A percentile compares a stretch with the other conserved stretches of the same genome.
Conservation (phyloP, 768 basidiomycete species). For the Pleurotus citrinopileatus region DNA sequence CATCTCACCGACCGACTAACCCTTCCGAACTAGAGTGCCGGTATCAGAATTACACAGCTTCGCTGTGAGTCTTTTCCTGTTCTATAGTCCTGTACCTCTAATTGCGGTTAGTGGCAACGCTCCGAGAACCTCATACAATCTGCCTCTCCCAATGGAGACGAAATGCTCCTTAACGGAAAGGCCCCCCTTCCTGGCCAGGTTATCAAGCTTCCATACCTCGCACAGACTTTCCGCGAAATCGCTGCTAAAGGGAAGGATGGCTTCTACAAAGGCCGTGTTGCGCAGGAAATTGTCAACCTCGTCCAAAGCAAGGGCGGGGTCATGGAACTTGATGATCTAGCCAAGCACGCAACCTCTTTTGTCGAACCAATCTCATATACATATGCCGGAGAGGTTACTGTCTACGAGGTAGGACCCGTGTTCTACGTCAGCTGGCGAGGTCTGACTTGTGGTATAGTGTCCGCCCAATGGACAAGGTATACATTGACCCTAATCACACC, state of each 20-base stretch:
- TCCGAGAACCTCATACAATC: slow-evolving; percentile 71
- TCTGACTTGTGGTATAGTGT: slow-evolving; percentile 49
- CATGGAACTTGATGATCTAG: slow-evolving; percentile 93
- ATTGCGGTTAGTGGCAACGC: slow-evolving; percentile 42
- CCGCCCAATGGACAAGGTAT: slow-evolving; percentile 95
- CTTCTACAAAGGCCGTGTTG: slow-evolving; percentile 91
- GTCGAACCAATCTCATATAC: slow-evolving; percentile 93
- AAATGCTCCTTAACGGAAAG: slow-evolving; percentile 83
- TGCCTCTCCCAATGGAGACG: slow-evolving; percentile 81
- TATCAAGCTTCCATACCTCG: slow-evolving; percentile 78
- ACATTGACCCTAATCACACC: neutral
- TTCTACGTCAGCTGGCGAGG: neutral
- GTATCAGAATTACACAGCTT: slow-evolving; percentile 79
- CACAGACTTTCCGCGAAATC: slow-evolving; percentile 77
- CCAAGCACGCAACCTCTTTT: slow-evolving; percentile 71
- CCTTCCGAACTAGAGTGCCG: slow-evolving; percentile 65
- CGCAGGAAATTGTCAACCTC: slow-evolving; percentile 85
- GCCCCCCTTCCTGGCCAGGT: slow-evolving; percentile 87
- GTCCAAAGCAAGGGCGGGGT: slow-evolving; percentile 85
- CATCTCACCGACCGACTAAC: neutral
- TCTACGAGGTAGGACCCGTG: slow-evolving; percentile 73
- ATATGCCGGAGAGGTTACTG: slow-evolving; percentile 79
- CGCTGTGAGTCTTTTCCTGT: slow-evolving; percentile 35
- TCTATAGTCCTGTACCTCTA: slow-evolving; percentile 10
- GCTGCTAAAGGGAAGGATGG: slow-evolving; percentile 85